Evolutionary conservation across 345 rosid species (phyloP), one percentile per base, ranked within the genome.

Genomic region (Noccaea bulbosa): DNA sequence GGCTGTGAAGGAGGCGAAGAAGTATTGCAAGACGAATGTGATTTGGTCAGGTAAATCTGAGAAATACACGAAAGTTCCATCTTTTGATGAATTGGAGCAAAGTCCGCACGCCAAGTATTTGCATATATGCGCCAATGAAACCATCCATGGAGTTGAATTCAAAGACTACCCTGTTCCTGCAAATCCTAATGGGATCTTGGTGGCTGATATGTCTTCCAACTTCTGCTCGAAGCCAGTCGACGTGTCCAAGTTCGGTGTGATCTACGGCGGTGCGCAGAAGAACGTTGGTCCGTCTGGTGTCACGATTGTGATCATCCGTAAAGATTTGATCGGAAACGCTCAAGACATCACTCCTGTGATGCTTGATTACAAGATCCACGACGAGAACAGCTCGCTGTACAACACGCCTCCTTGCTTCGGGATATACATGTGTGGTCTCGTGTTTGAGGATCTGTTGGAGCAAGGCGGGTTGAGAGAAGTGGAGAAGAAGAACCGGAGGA

Each of bases 191-290:
- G 93, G 87, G 20, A 37, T 88, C 70, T 68, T 92, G 78, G 86
- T 94, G 1, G 98, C 99, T 38, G 97, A 94, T 49, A 92, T 92
- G 99, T 92, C 97, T 20, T 94, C 98, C 1, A 94, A 94, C 61
- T 94, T 92, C 68, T 94, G 99, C 40, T 94, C 98, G 1, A 94
- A 92, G 69, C 96, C 96, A 0, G 96, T 94, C 20, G 97, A 94
- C 73, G 92, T 92, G 3, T 75, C 89, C 0, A 92, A 86, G 67
- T 92, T 94, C 35, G 98, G 92, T 44, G 59, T 89, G 63, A 92
- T 94, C 48, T 94, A 94, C 65, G 99, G 93, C n/a, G 98, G 99
- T n/a, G 99, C 99, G 1, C 98, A 92, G 85, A 89, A 94, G 80
- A 94, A 91, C 69, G 93, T 94, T 3, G 99, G 99, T 6, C 98